Percentiles rank a stretch among this genome's conserved stretches.
Evolutionary conservation across 2,329 filamentous ascomycete genomes (phyloP).

Genomic region (Fusarium sacchari): DNA sequence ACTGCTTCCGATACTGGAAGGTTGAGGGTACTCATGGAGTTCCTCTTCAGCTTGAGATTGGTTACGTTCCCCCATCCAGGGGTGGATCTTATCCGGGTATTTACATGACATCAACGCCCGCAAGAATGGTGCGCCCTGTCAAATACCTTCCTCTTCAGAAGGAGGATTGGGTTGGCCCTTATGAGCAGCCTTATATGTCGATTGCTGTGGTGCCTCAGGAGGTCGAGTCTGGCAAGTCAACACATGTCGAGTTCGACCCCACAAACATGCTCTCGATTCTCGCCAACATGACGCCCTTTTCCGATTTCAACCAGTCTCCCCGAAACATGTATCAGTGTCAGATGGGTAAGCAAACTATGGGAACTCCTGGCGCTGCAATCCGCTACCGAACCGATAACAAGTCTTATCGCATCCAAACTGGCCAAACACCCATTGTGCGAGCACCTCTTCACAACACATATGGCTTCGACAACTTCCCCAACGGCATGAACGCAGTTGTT

Average conservation of each 20-base stretch:
- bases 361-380: constrained; percentile 87
- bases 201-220: constrained; percentile 93
- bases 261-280: constrained; percentile 98
- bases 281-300: constrained; percentile 98
- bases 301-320: constrained; percentile 97
- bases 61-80: constrained; percentile 86
- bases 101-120: constrained; percentile 88
- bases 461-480: constrained; percentile 97
- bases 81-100: constrained; percentile 96
- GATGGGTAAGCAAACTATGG: constrained; percentile 99
- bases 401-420: constrained; percentile 91
- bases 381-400: constrained; percentile 96
- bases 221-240: constrained; percentile 86
- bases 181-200: constrained; percentile 98
- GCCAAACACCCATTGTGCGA: constrained; percentile 93
- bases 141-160: constrained; percentile 90
- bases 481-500: constrained; percentile 93
- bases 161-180: constrained; percentile 88
- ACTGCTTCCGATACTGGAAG: constrained; percentile 94
- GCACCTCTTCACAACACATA: constrained; percentile 95
- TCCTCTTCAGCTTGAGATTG: constrained; percentile 87
- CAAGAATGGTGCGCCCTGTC: constrained; percentile 89
- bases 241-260: constrained; percentile 92
- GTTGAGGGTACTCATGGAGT: constrained; percentile 85
- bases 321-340: constrained; percentile 99